Percentiles rank a stretch among this genome's conserved stretches.
Conservation (phyloP, 163 green algal species). For the Prototheca stagnorum region DNA sequence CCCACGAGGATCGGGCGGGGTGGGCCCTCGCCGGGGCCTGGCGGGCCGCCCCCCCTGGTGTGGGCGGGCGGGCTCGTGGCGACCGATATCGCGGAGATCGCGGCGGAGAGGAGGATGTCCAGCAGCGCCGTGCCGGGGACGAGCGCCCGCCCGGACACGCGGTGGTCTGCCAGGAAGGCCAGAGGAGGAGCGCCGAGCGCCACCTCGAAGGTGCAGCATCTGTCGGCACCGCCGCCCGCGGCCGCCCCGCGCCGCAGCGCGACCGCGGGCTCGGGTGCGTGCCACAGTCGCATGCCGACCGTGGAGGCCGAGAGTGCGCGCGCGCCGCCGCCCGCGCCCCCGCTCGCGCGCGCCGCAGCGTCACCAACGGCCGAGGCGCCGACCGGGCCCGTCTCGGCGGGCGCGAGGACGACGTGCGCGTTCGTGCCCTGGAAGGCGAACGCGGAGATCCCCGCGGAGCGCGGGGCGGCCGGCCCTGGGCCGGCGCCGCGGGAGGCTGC, state of each 20-base stretch:
- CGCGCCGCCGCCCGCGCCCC: neutral
- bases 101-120: conserved; percentile 10
- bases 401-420: conserved; percentile 19
- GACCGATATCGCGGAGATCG: neutral
- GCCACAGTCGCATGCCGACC: neutral
- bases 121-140: conserved; percentile 15
- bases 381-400: too few species aligned
- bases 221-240: too few species aligned
- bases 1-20: too few species aligned
- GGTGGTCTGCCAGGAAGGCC: conserved; percentile 16
- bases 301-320: neutral
- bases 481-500: neutral
- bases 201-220: too few species aligned
- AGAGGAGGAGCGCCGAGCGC: too few species aligned
- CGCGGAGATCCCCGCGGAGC: conserved; percentile 39
- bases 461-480: neutral
- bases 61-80: neutral
- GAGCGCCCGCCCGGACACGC: conserved; percentile 6
- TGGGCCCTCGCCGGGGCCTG: too few species aligned
- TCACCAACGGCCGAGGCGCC: too few species aligned
- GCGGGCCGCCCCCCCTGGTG: too few species aligned
- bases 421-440: conserved; percentile 70
- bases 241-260: too few species aligned
- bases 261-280: too few species aligned
- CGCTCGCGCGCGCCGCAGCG: too few species aligned